Evolutionary conservation across 2,329 filamentous ascomycete species (phyloP), one percentile per base, ranked within the genome.

Genomic region (Paecilomyces fulvus): DNA sequence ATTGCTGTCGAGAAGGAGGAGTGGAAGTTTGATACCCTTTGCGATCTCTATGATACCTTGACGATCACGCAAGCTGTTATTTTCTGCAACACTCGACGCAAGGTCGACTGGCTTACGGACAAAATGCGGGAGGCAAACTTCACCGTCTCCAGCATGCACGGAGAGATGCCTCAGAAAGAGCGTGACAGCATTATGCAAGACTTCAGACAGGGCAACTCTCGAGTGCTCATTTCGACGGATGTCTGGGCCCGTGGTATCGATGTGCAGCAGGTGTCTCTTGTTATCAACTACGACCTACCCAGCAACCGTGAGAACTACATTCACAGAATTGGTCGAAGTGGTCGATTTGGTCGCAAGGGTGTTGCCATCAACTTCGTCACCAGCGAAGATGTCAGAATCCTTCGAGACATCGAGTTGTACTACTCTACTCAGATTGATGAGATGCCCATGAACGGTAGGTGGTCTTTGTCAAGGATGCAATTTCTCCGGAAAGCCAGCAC

Each of bases 261-360:
- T 71, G 94, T 99, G 52, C 94, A 99, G 77, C 94, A 99, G 75
- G 94, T 99, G 66, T 95, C 89, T 59, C 79, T 99, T 69, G 94
- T 99, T 60, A 99, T 99, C 81, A 99, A 99, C 80, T 99, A 99
- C 75, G 94, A 99, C 73, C 80, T 99, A 58, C 94, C 94, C 3
- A 94, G 89, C 76, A 97, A 99, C 77, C 91, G 94, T 82, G 94
- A 99, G 78, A 99, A 99, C 79, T 99, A 99, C 76, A 97, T 99
- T 75, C 94, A 99, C 80, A 88, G 94, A 66, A 99, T 99, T 67
- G 94, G 94, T 71, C 86, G 94, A 71, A 94, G 90, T 71, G 94
- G 94, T 65, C 85, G 94, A 64, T 99, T 99, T 68, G 94, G 94
- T 67, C 85, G 94, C 68, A 99, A 99, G 80, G 94, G 94, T 82